Conservation (phyloP, 2,329 filamentous ascomycete genomes). For the Cordyceps cateniannulata region DNA sequence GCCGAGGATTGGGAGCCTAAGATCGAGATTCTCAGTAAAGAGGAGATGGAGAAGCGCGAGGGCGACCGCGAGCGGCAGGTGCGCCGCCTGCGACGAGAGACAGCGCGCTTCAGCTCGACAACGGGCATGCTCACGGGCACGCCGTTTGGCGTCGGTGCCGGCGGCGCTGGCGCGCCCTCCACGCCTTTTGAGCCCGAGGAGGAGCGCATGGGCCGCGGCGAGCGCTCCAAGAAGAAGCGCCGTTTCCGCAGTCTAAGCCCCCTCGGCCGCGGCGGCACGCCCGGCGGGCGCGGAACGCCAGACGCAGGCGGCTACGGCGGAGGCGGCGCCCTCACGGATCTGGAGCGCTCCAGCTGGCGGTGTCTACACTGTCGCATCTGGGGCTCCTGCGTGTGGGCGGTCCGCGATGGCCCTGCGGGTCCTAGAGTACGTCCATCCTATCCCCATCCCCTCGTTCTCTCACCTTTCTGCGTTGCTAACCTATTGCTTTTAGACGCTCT, state of each 20-base stretch:
- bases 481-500: constrained; percentile 59
- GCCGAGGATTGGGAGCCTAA: constrained; percentile 80
- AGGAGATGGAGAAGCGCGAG: constrained; percentile 96
- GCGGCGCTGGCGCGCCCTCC: constrained; percentile 30
- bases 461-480: constrained; percentile 14
- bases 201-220: constrained; percentile 84
- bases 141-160: constrained; percentile 37
- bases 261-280: constrained; percentile 55
- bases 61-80: constrained; percentile 90
- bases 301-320: constrained; percentile 70
- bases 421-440: constrained; percentile 57
- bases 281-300: constrained; percentile 70
- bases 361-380: constrained; percentile 83
- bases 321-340: constrained; percentile 62
- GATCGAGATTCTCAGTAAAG: constrained; percentile 76
- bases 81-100: constrained; percentile 78
- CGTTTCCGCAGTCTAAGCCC: constrained; percentile 86
- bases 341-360: constrained; percentile 77
- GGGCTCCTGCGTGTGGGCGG: constrained; percentile 90
- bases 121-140: constrained; percentile 74
- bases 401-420: constrained; percentile 82
- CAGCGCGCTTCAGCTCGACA: constrained; percentile 83
- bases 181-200: constrained; percentile 47
- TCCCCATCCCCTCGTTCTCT: neutral
- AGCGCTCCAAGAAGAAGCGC: constrained; percentile 91